These are phyloP conservation scores for Sugiyamaella chiloensis DNA, from an alignment of 805 yeast genomes.

Conservation along the genomic window DNA sequence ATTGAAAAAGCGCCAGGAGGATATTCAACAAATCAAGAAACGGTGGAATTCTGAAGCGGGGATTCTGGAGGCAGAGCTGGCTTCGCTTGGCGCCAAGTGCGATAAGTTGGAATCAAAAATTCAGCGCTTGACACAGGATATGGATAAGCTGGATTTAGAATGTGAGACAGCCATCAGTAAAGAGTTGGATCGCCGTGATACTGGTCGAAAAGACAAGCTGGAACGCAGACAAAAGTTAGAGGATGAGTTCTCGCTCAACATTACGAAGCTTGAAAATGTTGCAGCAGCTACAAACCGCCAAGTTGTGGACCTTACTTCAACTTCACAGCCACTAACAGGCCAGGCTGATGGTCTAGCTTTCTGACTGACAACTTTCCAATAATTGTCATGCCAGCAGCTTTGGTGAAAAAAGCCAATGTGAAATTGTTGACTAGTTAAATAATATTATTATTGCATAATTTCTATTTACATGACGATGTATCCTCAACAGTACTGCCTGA, in stretches of 20 bases:
- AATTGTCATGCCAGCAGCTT: too few relatives aligned
- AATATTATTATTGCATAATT: too few relatives aligned
- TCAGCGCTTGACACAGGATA: conserved; percentile 25
- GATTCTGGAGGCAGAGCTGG: conserved; percentile 25
- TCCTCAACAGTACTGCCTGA: too few relatives aligned
- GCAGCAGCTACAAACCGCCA: conserved; percentile 27
- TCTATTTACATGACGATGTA: too few relatives aligned
- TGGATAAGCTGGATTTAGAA: conserved; percentile 30
- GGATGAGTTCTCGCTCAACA: conserved; percentile 33
- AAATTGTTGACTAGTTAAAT: too few relatives aligned
- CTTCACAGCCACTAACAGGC: background rate
- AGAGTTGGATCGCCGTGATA: conserved; percentile 26
- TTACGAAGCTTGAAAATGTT: conserved; percentile 34
- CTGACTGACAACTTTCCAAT: too few relatives aligned
- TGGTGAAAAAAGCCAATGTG: too few relatives aligned
- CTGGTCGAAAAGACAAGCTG: conserved; percentile 27
- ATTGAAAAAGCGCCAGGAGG: conserved; percentile 17
- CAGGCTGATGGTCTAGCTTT: too few relatives aligned
- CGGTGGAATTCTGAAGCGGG: conserved; percentile 20
- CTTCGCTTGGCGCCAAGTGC: conserved; percentile 22
- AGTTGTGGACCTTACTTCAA: conserved; percentile 14
- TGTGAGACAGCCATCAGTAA: conserved; percentile 22
- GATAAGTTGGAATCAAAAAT: conserved; percentile 29
- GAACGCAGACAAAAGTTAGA: conserved; percentile 31
- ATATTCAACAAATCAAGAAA: conserved; percentile 14